These are phyloP conservation scores for Epichloe gansuensis DNA, from an alignment of 2,329 filamentous ascomycete species.

Conservation along the genomic window DNA sequence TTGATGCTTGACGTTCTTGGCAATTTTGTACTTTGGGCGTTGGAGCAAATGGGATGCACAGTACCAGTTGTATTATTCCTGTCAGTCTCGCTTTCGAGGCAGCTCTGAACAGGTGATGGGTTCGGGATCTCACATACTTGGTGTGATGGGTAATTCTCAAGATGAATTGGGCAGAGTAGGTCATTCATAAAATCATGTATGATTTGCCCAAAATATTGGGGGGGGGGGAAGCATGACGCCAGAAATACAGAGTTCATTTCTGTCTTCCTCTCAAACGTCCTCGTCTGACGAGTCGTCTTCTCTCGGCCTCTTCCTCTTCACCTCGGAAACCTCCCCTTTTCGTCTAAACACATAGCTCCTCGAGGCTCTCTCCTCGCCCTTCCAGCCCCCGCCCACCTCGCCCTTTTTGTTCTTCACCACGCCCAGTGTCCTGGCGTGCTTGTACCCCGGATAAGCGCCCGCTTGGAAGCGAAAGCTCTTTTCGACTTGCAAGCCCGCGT, in stretches of 20 bases:
- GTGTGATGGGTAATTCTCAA: too few relatives aligned
- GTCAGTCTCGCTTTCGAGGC: too few relatives aligned
- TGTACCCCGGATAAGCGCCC: constrained; percentile 58
- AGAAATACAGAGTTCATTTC: not conserved
- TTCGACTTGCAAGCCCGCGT: constrained; percentile 57
- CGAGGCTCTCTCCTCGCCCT: constrained; percentile 29
- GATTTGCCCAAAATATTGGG: too few relatives aligned
- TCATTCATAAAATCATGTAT: too few relatives aligned
- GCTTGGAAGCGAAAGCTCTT: constrained; percentile 58
- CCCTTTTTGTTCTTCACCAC: constrained; percentile 39
- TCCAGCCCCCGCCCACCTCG: constrained; percentile 29
- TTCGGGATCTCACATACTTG: too few relatives aligned
- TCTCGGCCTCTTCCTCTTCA: constrained; percentile 19
- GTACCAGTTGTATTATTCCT: too few relatives aligned
- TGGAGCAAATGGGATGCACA: too few relatives aligned
- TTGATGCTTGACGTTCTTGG: too few relatives aligned
- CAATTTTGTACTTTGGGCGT: too few relatives aligned
- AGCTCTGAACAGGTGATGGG: too few relatives aligned
- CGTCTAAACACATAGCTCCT: constrained; percentile 50
- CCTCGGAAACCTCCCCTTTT: constrained; percentile 35
- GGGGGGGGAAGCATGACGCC: too few relatives aligned
- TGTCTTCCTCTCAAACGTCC: constrained; percentile 17
- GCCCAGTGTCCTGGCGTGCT: constrained; percentile 60
- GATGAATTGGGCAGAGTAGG: too few relatives aligned
- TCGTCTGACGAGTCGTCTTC: constrained; percentile 8